phyloP scores from a whole-genome alignment of 371 early-diverging fungal species.

The Syncephalis plumigaleata region DNA sequence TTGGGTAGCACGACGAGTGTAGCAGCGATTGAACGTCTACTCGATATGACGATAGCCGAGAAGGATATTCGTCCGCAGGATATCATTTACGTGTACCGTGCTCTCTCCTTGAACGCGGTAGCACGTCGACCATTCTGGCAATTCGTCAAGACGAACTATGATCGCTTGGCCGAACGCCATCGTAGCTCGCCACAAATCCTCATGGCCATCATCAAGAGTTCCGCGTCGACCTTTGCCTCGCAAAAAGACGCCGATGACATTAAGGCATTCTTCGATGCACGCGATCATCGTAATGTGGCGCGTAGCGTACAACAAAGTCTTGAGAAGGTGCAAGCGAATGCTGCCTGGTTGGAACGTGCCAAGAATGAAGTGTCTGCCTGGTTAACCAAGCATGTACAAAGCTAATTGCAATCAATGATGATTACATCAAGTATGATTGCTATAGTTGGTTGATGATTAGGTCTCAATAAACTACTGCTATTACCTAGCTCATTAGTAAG shows the following conservation, averaged over 20 bases:
- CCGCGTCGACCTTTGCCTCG: conserved; percentile 49
- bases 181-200: conserved; percentile 51
- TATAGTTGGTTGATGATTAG: no score
- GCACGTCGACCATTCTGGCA: conserved; percentile 57
- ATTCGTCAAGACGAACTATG: conserved; percentile 60
- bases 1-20: conserved; percentile 50
- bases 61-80: conserved; percentile 71
- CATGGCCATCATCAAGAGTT: conserved; percentile 45
- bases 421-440: no score
- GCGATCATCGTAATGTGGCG: conserved; percentile 52
- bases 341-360: conserved; percentile 69
- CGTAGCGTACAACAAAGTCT: conserved; percentile 66
- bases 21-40: conserved; percentile 29
- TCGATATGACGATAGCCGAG: conserved; percentile 43
- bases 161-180: conserved; percentile 42
- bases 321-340: conserved; percentile 60
- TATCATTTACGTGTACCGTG: conserved; percentile 30
- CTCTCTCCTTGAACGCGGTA: conserved; percentile 33
- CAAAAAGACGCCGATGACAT: conserved; percentile 43
- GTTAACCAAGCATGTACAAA: conserved; percentile 13
- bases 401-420: no score
- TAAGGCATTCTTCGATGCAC: conserved; percentile 51
- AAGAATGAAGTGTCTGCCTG: conserved; percentile 48
- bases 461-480: no score
- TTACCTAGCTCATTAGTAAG: no score